phyloP scores from a whole-genome alignment of 371 early-diverging fungal species.

The Nosema muscidifuracis region DNA sequence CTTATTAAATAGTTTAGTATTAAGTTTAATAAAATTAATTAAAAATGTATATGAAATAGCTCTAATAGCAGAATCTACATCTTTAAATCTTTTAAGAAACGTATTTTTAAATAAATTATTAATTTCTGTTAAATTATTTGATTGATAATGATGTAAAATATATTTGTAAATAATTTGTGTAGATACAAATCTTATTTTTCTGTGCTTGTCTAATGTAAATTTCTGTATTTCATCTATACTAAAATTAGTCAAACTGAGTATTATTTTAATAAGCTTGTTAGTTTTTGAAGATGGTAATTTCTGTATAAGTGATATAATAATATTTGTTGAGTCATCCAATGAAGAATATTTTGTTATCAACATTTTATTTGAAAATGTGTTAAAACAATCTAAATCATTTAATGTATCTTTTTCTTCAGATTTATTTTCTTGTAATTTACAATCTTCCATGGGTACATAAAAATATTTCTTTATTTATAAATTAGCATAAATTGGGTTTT shows the following conservation, averaged over 20 bases:
- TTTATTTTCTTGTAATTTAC: not conserved
- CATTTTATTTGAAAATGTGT: not conserved
- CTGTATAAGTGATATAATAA: constrained; percentile 2
- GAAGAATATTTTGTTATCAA: constrained; percentile 1
- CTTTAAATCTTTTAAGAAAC: constrained; percentile 32
- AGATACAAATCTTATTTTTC: constrained; percentile 11
- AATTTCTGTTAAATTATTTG: not conserved
- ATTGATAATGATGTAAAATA: constrained; percentile 9
- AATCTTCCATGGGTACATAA: too few species aligned
- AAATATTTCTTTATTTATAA: too few species aligned
- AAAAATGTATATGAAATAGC: constrained; percentile 30
- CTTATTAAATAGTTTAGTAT: constrained; percentile 13
- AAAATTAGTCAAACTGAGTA: constrained; percentile 11
- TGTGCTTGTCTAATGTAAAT: constrained; percentile 10
- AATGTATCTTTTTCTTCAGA: not conserved
- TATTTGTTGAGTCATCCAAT: constrained; percentile 8
- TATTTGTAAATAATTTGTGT: constrained; percentile 19
- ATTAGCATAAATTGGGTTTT: too few species aligned
- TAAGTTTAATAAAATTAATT: constrained; percentile 20
- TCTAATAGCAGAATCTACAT: constrained; percentile 45
- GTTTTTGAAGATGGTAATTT: not conserved
- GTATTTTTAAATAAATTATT: constrained; percentile 33
- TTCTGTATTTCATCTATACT: not conserved
- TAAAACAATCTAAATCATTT: constrained; percentile 11
- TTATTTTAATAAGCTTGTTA: constrained; percentile 7